Evolutionary conservation across 331 rosid species (phyloP).

Genomic region (Stylosanthes scabra): DNA sequence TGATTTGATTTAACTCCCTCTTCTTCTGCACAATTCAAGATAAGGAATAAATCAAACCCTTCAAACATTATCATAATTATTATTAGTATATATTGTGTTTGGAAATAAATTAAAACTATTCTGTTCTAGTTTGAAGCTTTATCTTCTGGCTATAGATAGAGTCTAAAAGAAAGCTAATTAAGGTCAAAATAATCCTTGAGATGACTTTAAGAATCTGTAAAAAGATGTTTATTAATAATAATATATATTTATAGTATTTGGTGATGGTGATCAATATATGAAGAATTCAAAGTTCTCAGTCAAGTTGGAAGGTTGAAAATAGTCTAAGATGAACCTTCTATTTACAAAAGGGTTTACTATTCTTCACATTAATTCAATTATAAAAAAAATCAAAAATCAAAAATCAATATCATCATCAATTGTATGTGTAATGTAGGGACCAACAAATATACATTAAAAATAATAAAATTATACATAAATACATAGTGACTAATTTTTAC

Average conservation of each 20-base stretch:
- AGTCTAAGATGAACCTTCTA: conserved; percentile 15
- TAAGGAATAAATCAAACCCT: conserved; percentile 2
- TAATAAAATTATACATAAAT: too few species aligned
- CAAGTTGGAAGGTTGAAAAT: conserved; percentile 6
- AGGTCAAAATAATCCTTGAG: conserved; percentile 19
- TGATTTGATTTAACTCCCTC: neutral
- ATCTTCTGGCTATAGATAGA: neutral
- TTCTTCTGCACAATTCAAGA: neutral
- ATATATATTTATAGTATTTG: neutral
- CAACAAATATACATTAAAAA: neutral
- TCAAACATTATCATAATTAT: neutral
- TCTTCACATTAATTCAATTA: conserved; percentile 10
- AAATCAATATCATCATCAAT: neutral
- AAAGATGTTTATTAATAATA: neutral
- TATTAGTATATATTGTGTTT: too few species aligned
- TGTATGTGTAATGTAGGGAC: neutral
- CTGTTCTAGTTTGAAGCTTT: conserved; percentile 3
- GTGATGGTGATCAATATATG: conserved; percentile 12
- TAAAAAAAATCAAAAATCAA: neutral
- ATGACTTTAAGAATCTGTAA: conserved; percentile 12
- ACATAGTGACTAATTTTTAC: neutral
- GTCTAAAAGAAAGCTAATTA: neutral
- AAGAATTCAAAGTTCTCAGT: conserved; percentile 20
- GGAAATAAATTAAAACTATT: neutral
- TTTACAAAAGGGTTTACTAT: neutral